Evolutionary conservation across 164 flowering plant species (phyloP), one percentile per base, ranked within the genome.

Genomic region (Sextonia rubra): DNA sequence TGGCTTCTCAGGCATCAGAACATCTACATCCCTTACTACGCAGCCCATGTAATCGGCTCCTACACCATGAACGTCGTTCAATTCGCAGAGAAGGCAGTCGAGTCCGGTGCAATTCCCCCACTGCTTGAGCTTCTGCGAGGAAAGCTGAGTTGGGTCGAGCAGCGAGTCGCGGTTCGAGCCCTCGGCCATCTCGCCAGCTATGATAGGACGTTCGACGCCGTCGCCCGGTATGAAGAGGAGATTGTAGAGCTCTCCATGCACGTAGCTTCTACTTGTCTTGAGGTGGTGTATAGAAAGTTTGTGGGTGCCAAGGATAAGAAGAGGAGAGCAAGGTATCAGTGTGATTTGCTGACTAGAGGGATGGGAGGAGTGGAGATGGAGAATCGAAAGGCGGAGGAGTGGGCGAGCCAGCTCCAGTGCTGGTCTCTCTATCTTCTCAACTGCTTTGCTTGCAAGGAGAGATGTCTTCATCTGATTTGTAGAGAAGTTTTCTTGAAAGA

Each of bases 31-130:
- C 95, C 98, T n/a, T 93, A 93, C 66, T 93, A 93, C 70, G 97
- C 98, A 1, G 95, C 98, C 24, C 98, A 93, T 63, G 76, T 93
- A 0, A 86, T 93, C n/a, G 98, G 98, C 0, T 90, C 98, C 14
- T 93, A 91, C 82, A 91, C 97, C 62, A 91, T 93, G 91, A 88
- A 88, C 85, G 82, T 75, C 65, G 77, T 64, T 0, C 85, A 85
- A 64, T 90, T 86, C 37, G 94, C 98, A 0, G 84, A 79, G 60
- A 83, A 60, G 66, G 94, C 95, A 0, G 87, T 86, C 4, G 64
- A 83, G 4, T 78, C 90, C 0, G 94, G 97, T 0, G 94, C 86
- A 20, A 72, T 93, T 49, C 77, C 83, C 15, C 91, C 97, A 22
- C 74, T 93, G 37, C 62, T 93, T 69, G 91, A 90, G 79, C 91